Base-by-base conservation (phyloP, 352 stramenopile species). In the Discostella stelligera region DNA sequence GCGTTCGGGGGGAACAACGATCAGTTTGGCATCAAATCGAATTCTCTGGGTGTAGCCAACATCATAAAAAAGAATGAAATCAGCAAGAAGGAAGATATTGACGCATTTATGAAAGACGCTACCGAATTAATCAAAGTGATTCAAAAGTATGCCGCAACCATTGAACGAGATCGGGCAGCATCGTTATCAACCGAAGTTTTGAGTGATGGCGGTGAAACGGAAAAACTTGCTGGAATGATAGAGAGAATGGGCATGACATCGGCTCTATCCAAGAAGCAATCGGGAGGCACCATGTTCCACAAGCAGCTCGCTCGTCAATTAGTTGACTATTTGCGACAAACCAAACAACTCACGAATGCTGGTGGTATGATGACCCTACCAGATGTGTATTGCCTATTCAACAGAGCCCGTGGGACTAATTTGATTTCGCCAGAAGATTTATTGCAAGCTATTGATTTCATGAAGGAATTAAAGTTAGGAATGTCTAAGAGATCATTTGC, bases 301-400 rank as follows among this genome's bases (percentile, higher is more conserved):
- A 77, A 90, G 67, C 68, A 85, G 62, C 63, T 93, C 41, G 85
- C 90, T 20, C 79, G 90, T 49, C 83, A 94, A 86, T 56, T 94
- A 48, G 77, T 79, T 44, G 90, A 94, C 59, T 91, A 94, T 86
- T 74, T 94, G 27, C 60, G 75, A 16, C 71, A 79, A 13, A 77
- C 90, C 32, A 62, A 84, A 23, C 82, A 86, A 58, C 95, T 99
- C 76, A 89, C 94, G 4, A 87, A 86, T 54, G 93, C 96, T 72
- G 95, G 95, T 41, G 96, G 97, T 11, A 97, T 99, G 79, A 97
- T 99, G 91, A 98, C 96, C 21, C 86, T 99, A 5, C 98, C 96
- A 23, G 97, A 99, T 90, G 95, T 98, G 53, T 99, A 98, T 85
- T 99, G 96, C 79, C 94, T 99, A 68, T 98, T 98, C 71, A 99